These are phyloP conservation scores for Colletotrichum spaethianum DNA, from an alignment of 2,329 filamentous ascomycete genomes.

Conservation along the genomic window DNA sequence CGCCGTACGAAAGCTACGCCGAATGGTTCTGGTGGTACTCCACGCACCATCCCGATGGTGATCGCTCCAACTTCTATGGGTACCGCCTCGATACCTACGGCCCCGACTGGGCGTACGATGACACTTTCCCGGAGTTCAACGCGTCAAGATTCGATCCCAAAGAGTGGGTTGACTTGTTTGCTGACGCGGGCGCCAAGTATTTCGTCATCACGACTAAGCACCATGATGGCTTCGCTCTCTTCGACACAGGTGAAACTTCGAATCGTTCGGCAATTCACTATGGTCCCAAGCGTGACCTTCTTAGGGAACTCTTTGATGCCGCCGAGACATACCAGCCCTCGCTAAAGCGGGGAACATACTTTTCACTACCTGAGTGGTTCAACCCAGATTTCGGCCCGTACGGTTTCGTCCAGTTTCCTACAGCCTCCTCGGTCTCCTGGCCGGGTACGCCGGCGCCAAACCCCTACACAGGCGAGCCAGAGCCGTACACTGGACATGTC, in stretches of 20 bases:
- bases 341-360: constrained; percentile 59
- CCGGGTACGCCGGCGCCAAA: constrained; percentile 49
- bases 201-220: constrained; percentile 64
- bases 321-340: constrained; percentile 19
- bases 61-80: constrained; percentile 52
- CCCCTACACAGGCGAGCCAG: constrained; percentile 57
- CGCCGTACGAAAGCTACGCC: constrained; percentile 57
- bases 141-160: constrained; percentile 64
- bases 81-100: constrained; percentile 67
- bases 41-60: constrained; percentile 33
- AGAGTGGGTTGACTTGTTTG: constrained; percentile 67
- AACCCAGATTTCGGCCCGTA: constrained; percentile 61
- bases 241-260: constrained; percentile 55
- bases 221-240: constrained; percentile 63
- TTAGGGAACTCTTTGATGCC: constrained; percentile 59
- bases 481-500: constrained; percentile 60
- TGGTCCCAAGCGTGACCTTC: constrained; percentile 46
- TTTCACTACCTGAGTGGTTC: constrained; percentile 65
- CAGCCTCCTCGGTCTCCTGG: constrained; percentile 51
- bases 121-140: constrained; percentile 69
- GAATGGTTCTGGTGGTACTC: constrained; percentile 67
- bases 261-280: constrained; percentile 59
- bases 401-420: constrained; percentile 58
- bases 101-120: constrained; percentile 66
- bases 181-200: constrained; percentile 65